A percentile compares a stretch with the other conserved stretches of the same genome.
These are phyloP conservation scores for Amauroascus verrucosus DNA, from an alignment of 2,329 filamentous ascomycete species.

Conservation along the genomic window DNA sequence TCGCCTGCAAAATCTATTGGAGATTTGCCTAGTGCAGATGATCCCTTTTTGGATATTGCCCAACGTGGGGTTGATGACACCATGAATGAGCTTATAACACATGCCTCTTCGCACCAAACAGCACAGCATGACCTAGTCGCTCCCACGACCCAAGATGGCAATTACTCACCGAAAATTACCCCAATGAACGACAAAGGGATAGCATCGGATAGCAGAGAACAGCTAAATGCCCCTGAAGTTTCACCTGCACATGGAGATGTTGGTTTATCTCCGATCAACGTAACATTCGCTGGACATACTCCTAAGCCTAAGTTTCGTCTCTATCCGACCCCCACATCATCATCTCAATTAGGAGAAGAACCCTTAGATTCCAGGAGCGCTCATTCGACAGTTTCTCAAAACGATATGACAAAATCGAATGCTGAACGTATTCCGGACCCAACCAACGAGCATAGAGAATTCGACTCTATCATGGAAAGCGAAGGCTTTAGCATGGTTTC, in stretches of 20 bases:
- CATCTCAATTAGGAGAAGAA: conserved; percentile 31
- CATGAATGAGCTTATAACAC: background rate
- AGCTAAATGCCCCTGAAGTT: conserved; percentile 29
- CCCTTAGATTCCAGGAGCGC: conserved; percentile 16
- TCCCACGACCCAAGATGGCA: background rate
- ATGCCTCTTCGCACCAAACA: background rate
- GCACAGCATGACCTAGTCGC: background rate
- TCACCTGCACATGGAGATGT: conserved; percentile 23
- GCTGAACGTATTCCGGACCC: conserved; percentile 20
- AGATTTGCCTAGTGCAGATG: conserved; percentile 17
- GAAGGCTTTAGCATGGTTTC: conserved; percentile 51
- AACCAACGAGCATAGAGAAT: conserved; percentile 37
- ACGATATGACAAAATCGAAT: background rate
- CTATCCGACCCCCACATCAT: conserved; percentile 35
- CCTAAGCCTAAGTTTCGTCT: conserved; percentile 24
- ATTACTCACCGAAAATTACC: background rate
- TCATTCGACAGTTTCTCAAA: background rate
- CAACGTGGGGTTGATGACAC: conserved; percentile 10
- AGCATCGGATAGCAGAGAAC: conserved; percentile 11
- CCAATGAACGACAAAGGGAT: background rate
- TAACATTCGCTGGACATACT: conserved; percentile 26
- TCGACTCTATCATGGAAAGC: conserved; percentile 48
- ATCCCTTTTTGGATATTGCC: conserved; percentile 25
- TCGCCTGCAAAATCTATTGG: conserved; percentile 5
- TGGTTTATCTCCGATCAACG: conserved; percentile 26